phyloP scores from a whole-genome alignment of 345 rosid species.

The Conringia planisiliqua region DNA sequence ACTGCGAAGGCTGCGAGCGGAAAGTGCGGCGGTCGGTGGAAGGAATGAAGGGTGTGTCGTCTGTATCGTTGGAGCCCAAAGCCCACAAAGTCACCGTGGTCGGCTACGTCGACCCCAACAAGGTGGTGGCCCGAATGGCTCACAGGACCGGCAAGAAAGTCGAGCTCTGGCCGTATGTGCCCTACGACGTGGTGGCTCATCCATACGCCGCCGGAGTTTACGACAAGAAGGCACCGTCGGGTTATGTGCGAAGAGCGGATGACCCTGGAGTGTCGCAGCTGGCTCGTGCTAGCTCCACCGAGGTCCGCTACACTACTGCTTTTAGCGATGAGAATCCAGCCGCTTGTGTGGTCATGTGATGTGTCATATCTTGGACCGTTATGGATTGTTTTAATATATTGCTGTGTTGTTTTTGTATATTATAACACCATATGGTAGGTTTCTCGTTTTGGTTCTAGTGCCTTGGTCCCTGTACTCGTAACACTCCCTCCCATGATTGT shows the following conservation, averaged over 20 bases:
- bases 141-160: conserved; percentile 93
- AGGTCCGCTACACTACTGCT: conserved; percentile 93
- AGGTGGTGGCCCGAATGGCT: conserved; percentile 76
- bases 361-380: background rate
- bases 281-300: conserved; percentile 98
- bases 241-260: conserved; percentile 66
- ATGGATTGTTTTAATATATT: background rate
- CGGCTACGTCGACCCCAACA: conserved; percentile 74
- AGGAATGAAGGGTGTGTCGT: conserved; percentile 90
- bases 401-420: conserved; percentile 17
- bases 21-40: conserved; percentile 74
- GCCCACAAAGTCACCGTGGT: conserved; percentile 81
- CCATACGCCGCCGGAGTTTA: conserved; percentile 89
- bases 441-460: conserved; percentile 7
- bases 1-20: conserved; percentile 98
- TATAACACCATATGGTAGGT: conserved; percentile 5
- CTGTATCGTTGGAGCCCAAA: conserved; percentile 77
- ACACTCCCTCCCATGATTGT: background rate
- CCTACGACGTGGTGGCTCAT: conserved; percentile 84
- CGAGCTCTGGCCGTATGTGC: conserved; percentile 96
- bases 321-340: conserved; percentile 85
- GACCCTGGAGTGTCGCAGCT: conserved; percentile 62
- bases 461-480: background rate
- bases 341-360: conserved; percentile 81
- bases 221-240: conserved; percentile 86